Evolutionary conservation across 2,329 filamentous ascomycete genomes (phyloP), one percentile per base, ranked within the genome.

Genomic region (Cladosporium sp.): DNA sequence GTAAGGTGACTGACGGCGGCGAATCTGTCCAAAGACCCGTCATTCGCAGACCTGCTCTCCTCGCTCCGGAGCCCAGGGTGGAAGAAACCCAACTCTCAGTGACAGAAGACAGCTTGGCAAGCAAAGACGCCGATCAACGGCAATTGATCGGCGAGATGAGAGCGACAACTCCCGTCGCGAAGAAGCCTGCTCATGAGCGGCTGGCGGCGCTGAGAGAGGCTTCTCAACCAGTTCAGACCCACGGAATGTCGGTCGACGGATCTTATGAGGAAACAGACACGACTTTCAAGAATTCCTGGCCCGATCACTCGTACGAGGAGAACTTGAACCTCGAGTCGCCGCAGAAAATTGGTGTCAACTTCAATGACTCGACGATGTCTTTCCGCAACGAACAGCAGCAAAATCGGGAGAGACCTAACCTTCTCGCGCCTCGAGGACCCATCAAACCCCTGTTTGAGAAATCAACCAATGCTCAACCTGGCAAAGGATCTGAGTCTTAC

Each of bases 301-400:
- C 61, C 4, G 61, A 63, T 26, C 63, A 60, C 16, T 65, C 63
- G 69, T 78, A 78, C 67, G 72, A 76, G 63, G 76, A 78, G 62
- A 69, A 72, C 26, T 69, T 77, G n/a, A 78, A 78, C 53, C 58
- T 73, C 26, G 72, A 73, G 7, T 78, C 76, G 14, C 76, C 76
- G 8, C 69, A 70, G 37, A 77, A 76, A 56, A 70, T 78, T 60
- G 67, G 62, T 10, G 75, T 78, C 65, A 75, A 77, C 52, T 78
- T 78, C 69, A 74, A 75, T 49, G 75, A 77, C 57, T 76, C 72
- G 12, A 44, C 55, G 2, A 31, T 60, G 40, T 63, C 59, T 11
- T 55, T 31, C 52, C 52, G 52, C 18, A 33, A 33, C 8, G 52
- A 55, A 11, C 46, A 40, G 44, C 46, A 66, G 63, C 61, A 52